A percentile compares a stretch with the other conserved stretches of the same genome.
These are phyloP conservation scores for Chrysoporthe puriensis DNA, from an alignment of 2,329 filamentous ascomycete species.

Conservation along the genomic window DNA sequence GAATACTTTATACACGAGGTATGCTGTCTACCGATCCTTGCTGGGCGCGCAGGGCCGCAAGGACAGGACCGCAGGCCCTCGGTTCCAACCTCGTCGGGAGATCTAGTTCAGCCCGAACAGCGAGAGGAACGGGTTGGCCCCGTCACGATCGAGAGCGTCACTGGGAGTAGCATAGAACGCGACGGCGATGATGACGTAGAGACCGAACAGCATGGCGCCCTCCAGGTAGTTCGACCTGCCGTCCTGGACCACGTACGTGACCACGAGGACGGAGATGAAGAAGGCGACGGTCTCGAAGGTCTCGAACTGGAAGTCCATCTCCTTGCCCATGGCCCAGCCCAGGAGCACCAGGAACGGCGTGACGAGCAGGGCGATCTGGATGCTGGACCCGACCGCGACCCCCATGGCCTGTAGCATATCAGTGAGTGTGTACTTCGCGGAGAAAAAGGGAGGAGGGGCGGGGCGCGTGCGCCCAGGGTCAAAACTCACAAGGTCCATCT, in stretches of 20 bases:
- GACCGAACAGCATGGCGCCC: constrained; percentile 67
- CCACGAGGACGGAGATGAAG: constrained; percentile 74
- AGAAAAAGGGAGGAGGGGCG: neutral
- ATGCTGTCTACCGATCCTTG: neutral
- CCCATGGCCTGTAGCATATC: constrained; percentile 62
- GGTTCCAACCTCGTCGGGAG: neutral
- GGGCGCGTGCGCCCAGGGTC: no score
- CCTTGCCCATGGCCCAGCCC: constrained; percentile 74
- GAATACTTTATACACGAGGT: neutral
- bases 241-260: constrained; percentile 77
- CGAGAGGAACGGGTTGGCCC: constrained; percentile 21
- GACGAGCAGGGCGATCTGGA: constrained; percentile 82
- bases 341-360: constrained; percentile 80
- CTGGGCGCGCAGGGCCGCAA: neutral
- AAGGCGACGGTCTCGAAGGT: constrained; percentile 80
- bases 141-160: constrained; percentile 48
- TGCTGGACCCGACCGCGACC: constrained; percentile 79
- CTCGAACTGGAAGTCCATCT: constrained; percentile 82
- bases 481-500: constrained; percentile 60
- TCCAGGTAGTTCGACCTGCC: constrained; percentile 85
- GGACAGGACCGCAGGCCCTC: neutral
- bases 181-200: constrained; percentile 64
- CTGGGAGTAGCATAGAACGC: constrained; percentile 62
- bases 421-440: neutral
- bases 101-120: constrained; percentile 7